Evolutionary conservation across 176 grass and related monocot genomes (phyloP).

Genomic region (Areca catechu): DNA sequence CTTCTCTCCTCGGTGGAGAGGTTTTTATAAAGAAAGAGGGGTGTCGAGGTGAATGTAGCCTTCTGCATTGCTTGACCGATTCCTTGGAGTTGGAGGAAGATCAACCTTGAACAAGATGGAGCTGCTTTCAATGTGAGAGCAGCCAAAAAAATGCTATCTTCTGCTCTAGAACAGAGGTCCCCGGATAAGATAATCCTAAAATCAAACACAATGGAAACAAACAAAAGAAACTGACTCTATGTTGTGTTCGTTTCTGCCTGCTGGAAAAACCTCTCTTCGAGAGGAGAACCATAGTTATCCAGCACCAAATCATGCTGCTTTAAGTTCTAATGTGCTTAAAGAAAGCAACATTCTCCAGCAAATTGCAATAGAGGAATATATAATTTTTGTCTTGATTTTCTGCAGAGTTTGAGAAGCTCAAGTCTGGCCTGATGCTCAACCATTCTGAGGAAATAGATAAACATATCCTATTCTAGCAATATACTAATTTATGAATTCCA

Average conservation of each 20-base stretch:
- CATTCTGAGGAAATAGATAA: too few relatives aligned
- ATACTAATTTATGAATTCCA: too few relatives aligned
- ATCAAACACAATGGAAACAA: neutral
- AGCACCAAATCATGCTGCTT: too few relatives aligned
- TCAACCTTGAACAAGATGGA: neutral
- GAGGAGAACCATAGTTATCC: too few relatives aligned
- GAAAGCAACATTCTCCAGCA: too few relatives aligned
- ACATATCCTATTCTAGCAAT: too few relatives aligned
- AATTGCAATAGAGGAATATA: too few relatives aligned
- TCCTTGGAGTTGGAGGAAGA: slow-evolving; percentile 1
- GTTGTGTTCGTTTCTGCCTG: neutral
- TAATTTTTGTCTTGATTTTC: too few relatives aligned
- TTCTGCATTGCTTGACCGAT: neutral
- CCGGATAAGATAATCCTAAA: neutral
- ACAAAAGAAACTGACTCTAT: neutral
- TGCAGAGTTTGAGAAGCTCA: too few relatives aligned
- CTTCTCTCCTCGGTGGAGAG: neutral
- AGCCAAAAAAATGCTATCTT: neutral
- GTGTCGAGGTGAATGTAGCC: neutral
- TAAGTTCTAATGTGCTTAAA: too few relatives aligned
- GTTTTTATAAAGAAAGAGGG: neutral
- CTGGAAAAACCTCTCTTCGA: too few relatives aligned
- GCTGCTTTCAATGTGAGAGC: neutral
- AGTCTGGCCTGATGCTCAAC: too few relatives aligned
- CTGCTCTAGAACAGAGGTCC: neutral